A percentile compares a stretch with the other conserved stretches of the same genome.
These are phyloP conservation scores for Solanum tarijense DNA, from an alignment of 257 asterid genomes.

Conservation along the genomic window DNA sequence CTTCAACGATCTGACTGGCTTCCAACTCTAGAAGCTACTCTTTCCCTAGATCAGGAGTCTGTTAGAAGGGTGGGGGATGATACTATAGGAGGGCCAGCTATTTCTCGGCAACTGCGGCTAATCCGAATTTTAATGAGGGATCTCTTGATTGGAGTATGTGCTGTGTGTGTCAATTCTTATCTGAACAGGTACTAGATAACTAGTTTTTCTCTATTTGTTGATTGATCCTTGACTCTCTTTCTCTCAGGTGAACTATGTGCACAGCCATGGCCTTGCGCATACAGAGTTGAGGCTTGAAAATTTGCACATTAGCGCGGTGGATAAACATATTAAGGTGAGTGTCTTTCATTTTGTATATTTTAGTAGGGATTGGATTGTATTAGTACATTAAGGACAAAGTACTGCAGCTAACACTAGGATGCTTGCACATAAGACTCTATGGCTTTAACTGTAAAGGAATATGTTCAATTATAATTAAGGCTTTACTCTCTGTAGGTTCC, in stretches of 20 bases:
- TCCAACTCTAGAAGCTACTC: constrained; percentile 90
- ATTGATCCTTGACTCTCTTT: not conserved
- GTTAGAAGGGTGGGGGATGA: constrained; percentile 84
- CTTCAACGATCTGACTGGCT: constrained; percentile 96
- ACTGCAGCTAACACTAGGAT: not conserved
- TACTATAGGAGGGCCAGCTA: constrained; percentile 86
- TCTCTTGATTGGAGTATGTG: constrained; percentile 79
- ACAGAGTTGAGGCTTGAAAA: constrained; percentile 88
- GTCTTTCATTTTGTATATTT: not conserved
- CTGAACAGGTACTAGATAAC: not conserved
- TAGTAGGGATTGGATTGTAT: not conserved
- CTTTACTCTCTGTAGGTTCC: not conserved
- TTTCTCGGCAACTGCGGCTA: constrained; percentile 73
- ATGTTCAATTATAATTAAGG: not conserved
- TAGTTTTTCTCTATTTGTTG: not conserved
- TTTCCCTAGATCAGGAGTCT: constrained; percentile 83
- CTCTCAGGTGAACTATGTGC: constrained; percentile 85
- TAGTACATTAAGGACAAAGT: not conserved
- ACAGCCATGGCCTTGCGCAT: constrained; percentile 96
- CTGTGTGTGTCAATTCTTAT: not conserved
- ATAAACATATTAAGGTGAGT: constrained; percentile 84
- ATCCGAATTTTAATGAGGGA: constrained; percentile 89
- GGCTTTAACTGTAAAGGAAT: not conserved
- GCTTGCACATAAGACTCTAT: not conserved
- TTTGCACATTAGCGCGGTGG: constrained; percentile 85